phyloP scores from a whole-genome alignment of 2,329 filamentous ascomycete species.

The Kalmusia sp. region DNA sequence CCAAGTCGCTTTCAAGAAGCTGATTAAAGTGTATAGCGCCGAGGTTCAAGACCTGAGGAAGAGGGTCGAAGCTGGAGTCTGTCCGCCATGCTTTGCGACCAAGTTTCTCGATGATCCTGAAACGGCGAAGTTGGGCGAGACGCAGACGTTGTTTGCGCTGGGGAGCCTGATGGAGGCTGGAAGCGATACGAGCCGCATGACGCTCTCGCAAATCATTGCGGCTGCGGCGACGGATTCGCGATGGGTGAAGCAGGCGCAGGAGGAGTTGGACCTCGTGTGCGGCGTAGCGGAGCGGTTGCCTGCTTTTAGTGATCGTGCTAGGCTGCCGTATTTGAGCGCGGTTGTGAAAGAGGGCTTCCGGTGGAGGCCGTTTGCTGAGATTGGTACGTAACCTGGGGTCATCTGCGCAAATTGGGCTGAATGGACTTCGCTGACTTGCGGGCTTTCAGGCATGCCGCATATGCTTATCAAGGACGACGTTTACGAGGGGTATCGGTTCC shows the following conservation, averaged over 20 bases:
- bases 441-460: constrained; percentile 11
- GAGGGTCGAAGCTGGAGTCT: constrained; percentile 36
- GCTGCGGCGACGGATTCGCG: constrained; percentile 23
- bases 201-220: constrained; percentile 26
- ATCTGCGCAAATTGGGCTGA: not conserved
- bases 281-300: constrained; percentile 23
- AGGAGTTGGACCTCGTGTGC: constrained; percentile 25
- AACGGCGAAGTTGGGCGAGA: constrained; percentile 15
- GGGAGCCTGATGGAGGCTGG: constrained; percentile 39
- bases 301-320: constrained; percentile 15
- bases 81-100: constrained; percentile 53
- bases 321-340: constrained; percentile 21
- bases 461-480: constrained; percentile 26
- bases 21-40: constrained; percentile 29
- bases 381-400: constrained; percentile 9
- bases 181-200: constrained; percentile 29
- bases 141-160: constrained; percentile 47
- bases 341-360: constrained; percentile 28
- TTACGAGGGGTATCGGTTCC: constrained; percentile 30
- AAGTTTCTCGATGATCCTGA: constrained; percentile 50
- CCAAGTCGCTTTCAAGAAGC: constrained; percentile 23
- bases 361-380: constrained; percentile 29
- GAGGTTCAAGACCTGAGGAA: constrained; percentile 25
- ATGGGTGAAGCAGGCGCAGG: constrained; percentile 26
- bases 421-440: not conserved